phyloP scores from a whole-genome alignment of 768 basidiomycete species.

The Hortiboletus campestris region DNA sequence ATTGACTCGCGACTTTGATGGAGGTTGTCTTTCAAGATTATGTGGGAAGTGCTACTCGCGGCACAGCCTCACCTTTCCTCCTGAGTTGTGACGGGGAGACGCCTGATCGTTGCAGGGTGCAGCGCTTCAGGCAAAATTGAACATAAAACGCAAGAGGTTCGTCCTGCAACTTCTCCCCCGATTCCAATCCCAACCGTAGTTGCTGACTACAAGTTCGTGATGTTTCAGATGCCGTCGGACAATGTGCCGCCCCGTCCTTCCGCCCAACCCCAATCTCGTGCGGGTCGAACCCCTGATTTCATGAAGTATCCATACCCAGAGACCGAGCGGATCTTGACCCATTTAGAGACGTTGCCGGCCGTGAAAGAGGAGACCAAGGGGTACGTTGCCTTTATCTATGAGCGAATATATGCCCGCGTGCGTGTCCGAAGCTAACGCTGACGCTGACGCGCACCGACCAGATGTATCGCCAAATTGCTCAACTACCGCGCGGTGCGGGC shows the following conservation, averaged over 20 bases:
- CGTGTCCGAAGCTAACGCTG: too few species aligned
- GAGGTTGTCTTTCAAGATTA: too few species aligned
- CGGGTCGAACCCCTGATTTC: constrained; percentile 6
- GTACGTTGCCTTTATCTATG: constrained; percentile 3
- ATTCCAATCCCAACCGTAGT: neutral
- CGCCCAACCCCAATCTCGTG: too few species aligned
- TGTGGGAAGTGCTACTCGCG: too few species aligned
- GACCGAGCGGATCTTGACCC: neutral
- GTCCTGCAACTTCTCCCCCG: neutral
- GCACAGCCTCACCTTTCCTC: neutral
- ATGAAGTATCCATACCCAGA: constrained; percentile 21
- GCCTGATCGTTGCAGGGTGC: constrained; percentile 1
- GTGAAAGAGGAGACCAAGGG: constrained; percentile 23
- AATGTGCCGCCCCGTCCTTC: neutral
- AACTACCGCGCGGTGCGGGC: constrained; percentile 24
- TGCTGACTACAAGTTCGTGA: neutral
- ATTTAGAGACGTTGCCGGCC: constrained; percentile 10
- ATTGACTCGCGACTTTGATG: too few species aligned
- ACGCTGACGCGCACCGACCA: neutral
- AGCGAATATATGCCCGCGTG: too few species aligned
- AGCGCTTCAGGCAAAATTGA: neutral
- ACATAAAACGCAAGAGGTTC: neutral
- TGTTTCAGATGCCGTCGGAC: constrained; percentile 14
- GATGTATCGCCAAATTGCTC: constrained; percentile 29
- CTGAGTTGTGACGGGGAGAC: neutral